A percentile compares a stretch with the other conserved stretches of the same genome.
These are phyloP conservation scores for Pelargonium cotyledonis DNA, from an alignment of 441 rosid species.

Conservation along the genomic window DNA sequence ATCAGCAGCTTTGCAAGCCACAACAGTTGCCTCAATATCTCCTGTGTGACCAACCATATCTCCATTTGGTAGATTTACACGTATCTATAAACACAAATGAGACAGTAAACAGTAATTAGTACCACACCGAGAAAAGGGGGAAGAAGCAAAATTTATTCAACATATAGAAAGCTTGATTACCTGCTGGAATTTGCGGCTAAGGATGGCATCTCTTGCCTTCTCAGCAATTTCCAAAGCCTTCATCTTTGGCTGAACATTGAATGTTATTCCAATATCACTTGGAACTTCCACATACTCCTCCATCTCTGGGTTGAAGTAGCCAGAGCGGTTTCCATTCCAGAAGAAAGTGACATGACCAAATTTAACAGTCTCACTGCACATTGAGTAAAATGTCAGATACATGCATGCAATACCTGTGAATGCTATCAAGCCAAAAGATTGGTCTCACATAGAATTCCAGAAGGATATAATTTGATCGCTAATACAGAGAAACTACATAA, in stretches of 20 bases:
- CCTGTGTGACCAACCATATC: slow-evolving; percentile 99
- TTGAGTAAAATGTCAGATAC: background rate
- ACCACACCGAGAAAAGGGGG: background rate
- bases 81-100: slow-evolving; percentile 41
- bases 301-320: slow-evolving; percentile 61
- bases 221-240: slow-evolving; percentile 86
- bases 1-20: slow-evolving; percentile 90
- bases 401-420: background rate
- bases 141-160: background rate
- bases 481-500: no score
- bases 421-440: no score
- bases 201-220: slow-evolving; percentile 87
- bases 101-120: background rate
- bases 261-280: slow-evolving; percentile 86
- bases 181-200: slow-evolving; percentile 81
- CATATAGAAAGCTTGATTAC: slow-evolving; percentile 25
- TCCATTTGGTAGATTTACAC: slow-evolving; percentile 86
- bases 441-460: no score
- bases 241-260: slow-evolving; percentile 90
- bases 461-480: no score
- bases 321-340: slow-evolving; percentile 99
- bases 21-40: slow-evolving; percentile 75
- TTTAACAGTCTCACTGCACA: slow-evolving; percentile 87
- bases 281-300: slow-evolving; percentile 91
- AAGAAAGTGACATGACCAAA: slow-evolving; percentile 98